phyloP scores from a whole-genome alignment of 164 flowering plant species.

The Vitis rupestris region DNA sequence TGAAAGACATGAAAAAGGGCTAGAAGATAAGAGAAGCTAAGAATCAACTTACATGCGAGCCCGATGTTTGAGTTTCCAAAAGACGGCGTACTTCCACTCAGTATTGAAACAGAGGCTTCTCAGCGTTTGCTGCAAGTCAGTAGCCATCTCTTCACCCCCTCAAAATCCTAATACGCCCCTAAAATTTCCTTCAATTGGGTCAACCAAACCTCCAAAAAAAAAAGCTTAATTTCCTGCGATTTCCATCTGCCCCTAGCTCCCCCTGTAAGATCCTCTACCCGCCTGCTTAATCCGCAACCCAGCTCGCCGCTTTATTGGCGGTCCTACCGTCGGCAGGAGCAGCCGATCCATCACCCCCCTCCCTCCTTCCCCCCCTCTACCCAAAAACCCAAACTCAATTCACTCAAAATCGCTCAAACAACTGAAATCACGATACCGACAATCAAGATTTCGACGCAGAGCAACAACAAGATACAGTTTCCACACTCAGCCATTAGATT shows the following conservation, averaged over 20 bases:
- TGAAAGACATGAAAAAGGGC: too few relatives aligned
- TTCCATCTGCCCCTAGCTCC: too few relatives aligned
- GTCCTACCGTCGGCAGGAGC: slow-evolving; percentile 63
- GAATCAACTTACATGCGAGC: slow-evolving; percentile 54
- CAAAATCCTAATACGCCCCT: slow-evolving; percentile 2
- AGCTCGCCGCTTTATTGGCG: slow-evolving; percentile 79
- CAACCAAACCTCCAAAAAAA: slow-evolving; percentile 11
- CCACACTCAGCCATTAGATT: background rate
- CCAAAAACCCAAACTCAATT: slow-evolving; percentile 12
- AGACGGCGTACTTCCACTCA: slow-evolving; percentile 70
- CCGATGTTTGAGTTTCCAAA: slow-evolving; percentile 72
- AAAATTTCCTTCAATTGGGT: slow-evolving; percentile 10
- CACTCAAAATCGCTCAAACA: slow-evolving; percentile 3
- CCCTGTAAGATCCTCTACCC: slow-evolving; percentile 90
- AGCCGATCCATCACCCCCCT: slow-evolving; percentile 51
- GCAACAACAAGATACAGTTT: slow-evolving; percentile 1
- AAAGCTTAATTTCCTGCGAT: slow-evolving; percentile 4
- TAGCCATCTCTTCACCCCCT: slow-evolving; percentile 37
- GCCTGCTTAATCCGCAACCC: slow-evolving; percentile 90
- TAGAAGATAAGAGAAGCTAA: too few relatives aligned
- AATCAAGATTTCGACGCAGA: background rate
- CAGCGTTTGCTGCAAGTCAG: slow-evolving; percentile 48
- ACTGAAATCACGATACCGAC: too few relatives aligned
- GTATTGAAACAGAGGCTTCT: slow-evolving; percentile 62
- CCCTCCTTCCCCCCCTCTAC: slow-evolving; percentile 14